phyloP scores from a whole-genome alignment of 2,329 filamentous ascomycete species.

The Diaporthe humulicola region DNA sequence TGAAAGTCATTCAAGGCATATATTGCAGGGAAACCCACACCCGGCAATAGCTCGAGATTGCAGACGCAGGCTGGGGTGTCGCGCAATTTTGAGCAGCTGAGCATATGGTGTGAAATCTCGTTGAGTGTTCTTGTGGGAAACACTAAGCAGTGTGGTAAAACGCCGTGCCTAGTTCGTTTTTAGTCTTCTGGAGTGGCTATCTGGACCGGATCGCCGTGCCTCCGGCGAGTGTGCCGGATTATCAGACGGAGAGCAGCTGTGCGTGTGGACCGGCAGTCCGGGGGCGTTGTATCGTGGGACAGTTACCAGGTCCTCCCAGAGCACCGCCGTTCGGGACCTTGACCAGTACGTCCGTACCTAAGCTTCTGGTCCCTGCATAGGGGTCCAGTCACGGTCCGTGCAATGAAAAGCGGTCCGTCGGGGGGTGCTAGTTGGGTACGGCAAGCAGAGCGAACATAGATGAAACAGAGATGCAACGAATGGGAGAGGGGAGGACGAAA shows the following conservation, averaged over 20 bases:
- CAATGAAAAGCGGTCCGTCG: conserved; percentile 8
- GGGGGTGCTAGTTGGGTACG: conserved; percentile 14
- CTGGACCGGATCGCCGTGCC: conserved; percentile 11
- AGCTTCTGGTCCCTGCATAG: conserved; percentile 29
- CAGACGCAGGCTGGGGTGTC: neutral
- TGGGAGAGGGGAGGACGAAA: conserved; percentile 8
- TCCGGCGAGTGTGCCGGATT: neutral
- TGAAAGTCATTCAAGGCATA: neutral
- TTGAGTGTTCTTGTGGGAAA: neutral
- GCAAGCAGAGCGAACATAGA: conserved; percentile 28
- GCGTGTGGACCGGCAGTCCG: conserved; percentile 17
- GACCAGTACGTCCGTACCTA: no score
- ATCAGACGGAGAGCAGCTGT: conserved; percentile 18
- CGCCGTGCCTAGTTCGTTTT: neutral
- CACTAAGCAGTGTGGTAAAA: neutral
- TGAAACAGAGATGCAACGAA: conserved; percentile 32
- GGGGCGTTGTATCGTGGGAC: neutral
- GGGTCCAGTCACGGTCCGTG: conserved; percentile 23
- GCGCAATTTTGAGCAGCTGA: neutral
- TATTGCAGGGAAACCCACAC: neutral
- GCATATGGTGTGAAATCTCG: neutral
- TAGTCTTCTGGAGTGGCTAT: neutral
- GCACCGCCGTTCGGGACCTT: neutral
- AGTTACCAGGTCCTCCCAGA: neutral
- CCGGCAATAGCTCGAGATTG: neutral